phyloP scores from a whole-genome alignment of 2,329 filamentous ascomycete genomes.

The Exophiala aquamarina region DNA sequence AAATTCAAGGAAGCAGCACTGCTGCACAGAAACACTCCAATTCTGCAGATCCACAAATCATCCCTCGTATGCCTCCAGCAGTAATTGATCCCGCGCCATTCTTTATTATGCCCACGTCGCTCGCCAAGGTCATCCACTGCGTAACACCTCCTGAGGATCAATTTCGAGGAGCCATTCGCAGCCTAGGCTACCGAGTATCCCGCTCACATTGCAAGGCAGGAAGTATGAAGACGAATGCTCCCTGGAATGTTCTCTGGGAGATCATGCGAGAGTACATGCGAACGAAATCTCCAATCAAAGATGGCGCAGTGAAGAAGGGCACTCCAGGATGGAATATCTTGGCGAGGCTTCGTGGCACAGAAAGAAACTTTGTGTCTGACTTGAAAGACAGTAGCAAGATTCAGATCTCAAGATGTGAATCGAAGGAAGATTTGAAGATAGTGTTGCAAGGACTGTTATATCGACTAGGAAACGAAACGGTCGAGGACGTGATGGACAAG shows the following conservation, averaged over 20 bases:
- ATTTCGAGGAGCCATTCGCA: conserved; percentile 75
- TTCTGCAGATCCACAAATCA: conserved; percentile 31
- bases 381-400: conserved; percentile 41
- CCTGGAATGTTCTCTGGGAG: conserved; percentile 88
- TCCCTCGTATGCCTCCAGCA: conserved; percentile 58
- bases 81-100: conserved; percentile 75
- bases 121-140: conserved; percentile 77
- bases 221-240: conserved; percentile 90
- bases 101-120: conserved; percentile 74
- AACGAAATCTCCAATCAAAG: conserved; percentile 76
- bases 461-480: conserved; percentile 31
- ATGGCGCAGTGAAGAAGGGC: conserved; percentile 66
- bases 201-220: conserved; percentile 87
- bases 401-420: conserved; percentile 34
- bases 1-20: not conserved
- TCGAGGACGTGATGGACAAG: conserved; percentile 26
- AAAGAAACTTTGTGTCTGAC: conserved; percentile 34
- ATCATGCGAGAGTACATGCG: conserved; percentile 89
- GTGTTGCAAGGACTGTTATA: conserved; percentile 46
- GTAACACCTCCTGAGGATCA: conserved; percentile 75
- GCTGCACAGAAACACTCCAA: not conserved
- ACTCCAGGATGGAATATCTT: conserved; percentile 73
- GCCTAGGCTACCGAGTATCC: conserved; percentile 78
- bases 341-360: conserved; percentile 33
- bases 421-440: conserved; percentile 39